Conservation (phyloP, 306 rosid genomes). For the Pueraria montana region DNA sequence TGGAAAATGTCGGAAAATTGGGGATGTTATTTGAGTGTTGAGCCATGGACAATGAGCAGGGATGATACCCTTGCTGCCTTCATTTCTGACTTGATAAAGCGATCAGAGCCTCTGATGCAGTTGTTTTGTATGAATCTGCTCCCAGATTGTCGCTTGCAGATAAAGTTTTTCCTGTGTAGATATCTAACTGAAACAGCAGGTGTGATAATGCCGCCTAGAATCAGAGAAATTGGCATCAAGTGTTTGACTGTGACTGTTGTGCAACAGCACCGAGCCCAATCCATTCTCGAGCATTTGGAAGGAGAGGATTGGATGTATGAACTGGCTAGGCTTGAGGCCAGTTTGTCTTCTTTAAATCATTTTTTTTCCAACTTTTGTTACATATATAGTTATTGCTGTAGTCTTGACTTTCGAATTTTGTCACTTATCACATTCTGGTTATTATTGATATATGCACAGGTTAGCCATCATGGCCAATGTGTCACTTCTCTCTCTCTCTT, state of each 20-base stretch:
- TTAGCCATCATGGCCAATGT: constrained; percentile 52
- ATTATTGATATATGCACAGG: constrained; percentile 87
- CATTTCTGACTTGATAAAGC: constrained; percentile 53
- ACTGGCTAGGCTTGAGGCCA: constrained; percentile 71
- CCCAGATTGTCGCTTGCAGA: constrained; percentile 64
- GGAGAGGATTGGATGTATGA: constrained; percentile 75
- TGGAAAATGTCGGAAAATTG: constrained; percentile 38
- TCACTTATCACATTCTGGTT: constrained; percentile 74
- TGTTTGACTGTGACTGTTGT: constrained; percentile 62
- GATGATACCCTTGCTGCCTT: constrained; percentile 45
- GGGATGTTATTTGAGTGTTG: constrained; percentile 38
- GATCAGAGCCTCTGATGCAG: constrained; percentile 54
- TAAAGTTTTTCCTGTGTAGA: constrained; percentile 84
- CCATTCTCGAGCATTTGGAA: constrained; percentile 62
- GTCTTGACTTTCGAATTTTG: constrained; percentile 76
- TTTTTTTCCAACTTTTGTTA: constrained; percentile 63
- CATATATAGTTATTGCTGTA: constrained; percentile 82
- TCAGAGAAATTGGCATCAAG: constrained; percentile 59
- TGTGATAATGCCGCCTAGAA: constrained; percentile 70
- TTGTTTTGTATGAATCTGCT: constrained; percentile 55
- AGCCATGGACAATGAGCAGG: constrained; percentile 35
- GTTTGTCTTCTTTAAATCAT: constrained; percentile 64
- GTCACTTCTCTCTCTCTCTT: constrained; percentile 33
- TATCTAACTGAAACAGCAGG: constrained; percentile 84
- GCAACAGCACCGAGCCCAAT: constrained; percentile 62